phyloP scores from a whole-genome alignment of 495 filamentous ascomycete genomes.

The Staphylotrichum longicolle region DNA sequence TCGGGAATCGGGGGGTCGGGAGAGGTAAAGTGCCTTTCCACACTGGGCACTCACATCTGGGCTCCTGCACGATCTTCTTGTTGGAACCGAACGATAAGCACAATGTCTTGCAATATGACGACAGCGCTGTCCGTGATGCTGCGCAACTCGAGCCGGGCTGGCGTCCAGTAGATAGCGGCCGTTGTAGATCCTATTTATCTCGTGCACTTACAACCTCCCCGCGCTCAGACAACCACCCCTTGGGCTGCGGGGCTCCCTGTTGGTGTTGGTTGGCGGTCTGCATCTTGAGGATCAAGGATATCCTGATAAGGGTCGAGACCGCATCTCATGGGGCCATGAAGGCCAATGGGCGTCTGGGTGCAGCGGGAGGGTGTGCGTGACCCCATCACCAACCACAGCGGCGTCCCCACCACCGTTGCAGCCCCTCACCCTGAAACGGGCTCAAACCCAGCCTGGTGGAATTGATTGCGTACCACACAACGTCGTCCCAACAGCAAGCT shows the following conservation, averaged over 20 bases:
- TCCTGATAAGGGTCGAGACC: constrained; percentile 6
- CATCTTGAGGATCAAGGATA: constrained; percentile 4
- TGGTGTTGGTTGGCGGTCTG: constrained; percentile 6
- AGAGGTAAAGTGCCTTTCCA: neutral
- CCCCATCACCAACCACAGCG: neutral
- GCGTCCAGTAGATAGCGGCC: constrained; percentile 6
- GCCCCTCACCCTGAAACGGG: constrained; percentile 9
- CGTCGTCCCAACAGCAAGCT: too few relatives aligned
- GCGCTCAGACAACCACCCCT: constrained; percentile 6
- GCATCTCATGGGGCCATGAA: neutral
- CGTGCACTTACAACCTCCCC: neutral
- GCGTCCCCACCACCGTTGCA: constrained; percentile 5
- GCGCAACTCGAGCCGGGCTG: neutral
- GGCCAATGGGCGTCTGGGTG: constrained; percentile 2
- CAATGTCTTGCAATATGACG: constrained; percentile 4
- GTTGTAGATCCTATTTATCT: constrained; percentile 13
- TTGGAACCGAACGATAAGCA: constrained; percentile 3
- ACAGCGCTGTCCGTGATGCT: constrained; percentile 11
- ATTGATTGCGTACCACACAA: neutral
- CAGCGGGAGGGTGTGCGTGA: constrained; percentile 1
- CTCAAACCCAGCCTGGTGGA: constrained; percentile 3
- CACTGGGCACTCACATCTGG: constrained; percentile 2
- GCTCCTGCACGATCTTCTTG: too few relatives aligned
- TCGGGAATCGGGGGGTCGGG: neutral
- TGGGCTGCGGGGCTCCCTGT: constrained; percentile 8